Evolutionary conservation across 1,284 basidiomycete species (phyloP).

Genomic region (Ustilago trichophora): DNA sequence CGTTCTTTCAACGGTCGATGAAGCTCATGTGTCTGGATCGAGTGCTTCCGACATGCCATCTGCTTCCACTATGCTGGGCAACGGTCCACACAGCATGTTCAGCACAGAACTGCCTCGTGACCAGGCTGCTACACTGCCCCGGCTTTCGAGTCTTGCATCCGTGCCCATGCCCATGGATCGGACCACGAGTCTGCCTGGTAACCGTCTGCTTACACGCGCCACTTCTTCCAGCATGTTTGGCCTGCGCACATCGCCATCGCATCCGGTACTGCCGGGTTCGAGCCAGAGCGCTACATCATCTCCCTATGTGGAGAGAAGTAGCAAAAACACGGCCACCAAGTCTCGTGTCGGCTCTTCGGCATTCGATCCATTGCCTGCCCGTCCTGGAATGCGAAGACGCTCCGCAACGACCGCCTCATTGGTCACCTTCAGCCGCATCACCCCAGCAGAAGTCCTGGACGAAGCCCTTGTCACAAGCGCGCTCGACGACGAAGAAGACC

Average conservation of each 20-base stretch:
- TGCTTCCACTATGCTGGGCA: not conserved
- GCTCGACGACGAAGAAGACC: conserved; percentile 47
- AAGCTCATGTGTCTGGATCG: not conserved
- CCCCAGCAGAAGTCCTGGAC: conserved; percentile 43
- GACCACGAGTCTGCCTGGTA: conserved; percentile 33
- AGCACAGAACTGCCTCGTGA: not conserved
- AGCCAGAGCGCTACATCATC: conserved; percentile 4
- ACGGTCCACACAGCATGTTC: not conserved
- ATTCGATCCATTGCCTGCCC: conserved; percentile 25
- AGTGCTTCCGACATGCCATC: not conserved
- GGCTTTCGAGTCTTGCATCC: conserved; percentile 6
- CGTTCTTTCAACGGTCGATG: conserved; percentile 7
- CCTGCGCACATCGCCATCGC: conserved; percentile 8
- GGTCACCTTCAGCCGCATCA: conserved; percentile 42
- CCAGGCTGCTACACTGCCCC: not conserved
- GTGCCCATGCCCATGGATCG: conserved; percentile 32
- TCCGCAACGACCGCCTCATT: conserved; percentile 39
- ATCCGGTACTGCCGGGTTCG: conserved; percentile 3
- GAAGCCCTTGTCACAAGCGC: conserved; percentile 40
- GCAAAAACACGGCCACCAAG: not conserved
- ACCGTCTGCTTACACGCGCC: conserved; percentile 15
- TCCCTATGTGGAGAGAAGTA: conserved; percentile 1
- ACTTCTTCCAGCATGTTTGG: conserved; percentile 13
- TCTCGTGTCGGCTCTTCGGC: conserved; percentile 26
- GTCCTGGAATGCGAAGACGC: conserved; percentile 39